Base-by-base conservation (phyloP, 768 basidiomycete genomes). In the Galerina sulciceps region DNA sequence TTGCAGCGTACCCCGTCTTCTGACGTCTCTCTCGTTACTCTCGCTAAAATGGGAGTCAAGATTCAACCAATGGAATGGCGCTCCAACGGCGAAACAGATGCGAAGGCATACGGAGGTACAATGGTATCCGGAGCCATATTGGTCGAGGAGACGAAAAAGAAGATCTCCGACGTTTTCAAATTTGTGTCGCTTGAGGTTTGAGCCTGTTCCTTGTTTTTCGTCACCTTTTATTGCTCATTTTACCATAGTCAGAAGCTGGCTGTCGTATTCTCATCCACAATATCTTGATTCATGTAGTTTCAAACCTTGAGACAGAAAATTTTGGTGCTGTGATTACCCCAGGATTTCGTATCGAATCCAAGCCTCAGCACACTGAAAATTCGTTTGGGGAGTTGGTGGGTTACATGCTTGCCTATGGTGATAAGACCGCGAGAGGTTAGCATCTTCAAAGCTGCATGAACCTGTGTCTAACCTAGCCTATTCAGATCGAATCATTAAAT, bases 251-350 rank as follows among this genome's bases (percentile, higher is more conserved):
- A 36, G 55, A 57, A 60, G 62, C 59, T 15, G 59, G 62, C 52
- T 64, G 62, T 58, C 59, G 55, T 34, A 60, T 60, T 18, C 59
- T 64, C 42, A 57, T 64, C 62, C 57, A 64, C 51, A 26, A 51
- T 38, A 50, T 60, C 55, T 58, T 64, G 31, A 60, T 60, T 34
- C 62, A 64, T 51, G 41, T 61, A 18, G 63, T 56, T 26, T 64
- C 63, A 3, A 61, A 47, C 56, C 59, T 64, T 36, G 62, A 64
- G 46, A 58, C 62, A 10, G 55, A 60, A 2, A 17, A 15, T 38
- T 57, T 52, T 38, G 62, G 62, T 48, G 44, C 48, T 47, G 59
- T 48, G 41, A 64, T 58, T 46, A 56, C 52, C 40, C 63, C 63
- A 9, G 58, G 59, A 56, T 46, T 31, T 36, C 58, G 48, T 36